Evolutionary conservation across 2,329 filamentous ascomycete species (phyloP), one percentile per base, ranked within the genome.

Genomic region (Colletotrichum sublineola): DNA sequence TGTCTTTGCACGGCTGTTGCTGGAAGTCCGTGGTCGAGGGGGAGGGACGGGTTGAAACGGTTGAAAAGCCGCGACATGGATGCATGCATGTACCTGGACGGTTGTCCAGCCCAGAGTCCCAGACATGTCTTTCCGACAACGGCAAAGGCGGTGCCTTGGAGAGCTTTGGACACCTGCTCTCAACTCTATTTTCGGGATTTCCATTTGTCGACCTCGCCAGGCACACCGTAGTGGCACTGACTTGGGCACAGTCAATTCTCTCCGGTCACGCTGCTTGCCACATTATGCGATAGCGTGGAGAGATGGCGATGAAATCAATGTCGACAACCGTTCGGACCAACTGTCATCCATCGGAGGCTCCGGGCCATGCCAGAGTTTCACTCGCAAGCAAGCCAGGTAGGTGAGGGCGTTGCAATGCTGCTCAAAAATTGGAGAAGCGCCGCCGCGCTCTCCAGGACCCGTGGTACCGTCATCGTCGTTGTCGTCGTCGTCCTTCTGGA

Each of bases 151-250:
- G 12, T 40, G 67, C 67, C 57, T 63, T 61, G 33, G 68, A 24
- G 68, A 71, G 69, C 66, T 72, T 69, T 72, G 69, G 66, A 48
- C 69, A 72, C 69, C 69, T 40, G 69, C 65, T 72, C 66, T 12
- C 60, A 72, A 72, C 69, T 69, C 66, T 72, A 72, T 63, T 69
- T 48, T 18, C 31, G 38, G 50, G 15, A 60, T 20, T 48, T 48
- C n/a, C 56, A 55, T 71, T 55, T 58, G 24, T 58, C 52, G 46
- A 36, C 29, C 14, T 55, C 11, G 7, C 48, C 38, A 64, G 53
- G 15, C 29, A n/a, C 20, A 33, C 33, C 31, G 24, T 18, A 52
- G 44, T 24, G 38, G 24, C 65, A 63, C 50, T 31, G 60, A 42
- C 60, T 55, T 48, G 42, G 6, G 29, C 38, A 55, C 46, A 58